A percentile compares a stretch with the other conserved stretches of the same genome.
These are phyloP conservation scores for Lycium barbarum DNA, from an alignment of 257 asterid species.

Conservation along the genomic window DNA sequence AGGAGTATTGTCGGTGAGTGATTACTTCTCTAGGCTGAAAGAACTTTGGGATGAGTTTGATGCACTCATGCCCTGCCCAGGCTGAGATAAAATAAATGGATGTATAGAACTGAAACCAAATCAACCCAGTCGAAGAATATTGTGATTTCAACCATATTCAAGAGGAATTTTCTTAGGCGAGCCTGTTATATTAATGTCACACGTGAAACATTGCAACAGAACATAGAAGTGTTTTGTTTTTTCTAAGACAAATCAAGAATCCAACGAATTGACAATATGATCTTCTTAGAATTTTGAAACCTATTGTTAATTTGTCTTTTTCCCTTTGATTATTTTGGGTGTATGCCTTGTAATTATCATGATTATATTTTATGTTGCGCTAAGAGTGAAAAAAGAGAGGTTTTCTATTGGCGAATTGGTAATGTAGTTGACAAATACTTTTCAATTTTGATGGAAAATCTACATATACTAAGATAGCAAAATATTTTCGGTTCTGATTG, in stretches of 20 bases:
- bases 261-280: neutral
- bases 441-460: neutral
- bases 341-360: too few relatives aligned
- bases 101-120: too few relatives aligned
- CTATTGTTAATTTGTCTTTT: neutral
- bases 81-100: neutral
- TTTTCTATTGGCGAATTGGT: neutral
- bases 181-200: neutral
- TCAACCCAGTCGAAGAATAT: too few relatives aligned
- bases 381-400: neutral
- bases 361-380: neutral
- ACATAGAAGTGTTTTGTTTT: neutral
- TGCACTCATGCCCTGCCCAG: too few relatives aligned
- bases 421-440: neutral
- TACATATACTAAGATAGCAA: neutral
- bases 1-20: too few relatives aligned
- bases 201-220: neutral
- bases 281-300: neutral
- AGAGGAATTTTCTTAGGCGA: too few relatives aligned
- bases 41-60: too few relatives aligned
- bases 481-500: too few relatives aligned
- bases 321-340: neutral
- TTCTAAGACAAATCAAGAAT: neutral
- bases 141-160: too few relatives aligned
- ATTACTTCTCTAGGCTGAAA: too few relatives aligned